Percentiles rank a stretch among this genome's conserved stretches.
Conservation (phyloP, 177 flowering plant genomes). For the Vitis hybrid region DNA sequence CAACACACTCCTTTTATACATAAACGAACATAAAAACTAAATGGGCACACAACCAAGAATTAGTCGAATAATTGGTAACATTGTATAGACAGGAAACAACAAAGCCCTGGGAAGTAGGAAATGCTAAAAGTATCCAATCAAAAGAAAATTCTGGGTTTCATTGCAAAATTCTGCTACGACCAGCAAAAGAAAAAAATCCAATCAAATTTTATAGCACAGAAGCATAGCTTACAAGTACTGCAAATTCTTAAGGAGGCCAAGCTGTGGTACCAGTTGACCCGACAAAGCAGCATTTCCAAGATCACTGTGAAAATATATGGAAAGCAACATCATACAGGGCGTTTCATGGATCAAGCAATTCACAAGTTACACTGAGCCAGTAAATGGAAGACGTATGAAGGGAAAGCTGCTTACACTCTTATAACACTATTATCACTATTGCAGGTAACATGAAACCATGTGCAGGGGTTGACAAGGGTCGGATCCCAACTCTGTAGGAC, state of each 20-base stretch:
- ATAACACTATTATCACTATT: slow-evolving; percentile 88
- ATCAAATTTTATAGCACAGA: slow-evolving; percentile 1
- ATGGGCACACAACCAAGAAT: neutral
- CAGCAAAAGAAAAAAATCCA: neutral
- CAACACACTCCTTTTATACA: neutral
- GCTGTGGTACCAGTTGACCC: slow-evolving; percentile 77
- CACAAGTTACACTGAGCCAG: neutral
- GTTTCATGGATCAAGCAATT: neutral
- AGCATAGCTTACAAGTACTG: slow-evolving; percentile 77
- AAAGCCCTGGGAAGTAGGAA: neutral
- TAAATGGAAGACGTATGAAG: neutral
- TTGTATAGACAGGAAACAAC: neutral
- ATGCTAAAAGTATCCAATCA: no score
- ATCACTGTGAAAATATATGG: slow-evolving; percentile 50
- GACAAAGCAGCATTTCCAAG: slow-evolving; percentile 91
- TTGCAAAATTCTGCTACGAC: neutral
- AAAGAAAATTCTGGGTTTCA: no score
- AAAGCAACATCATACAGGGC: slow-evolving; percentile 7
- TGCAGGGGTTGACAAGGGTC: slow-evolving; percentile 91
- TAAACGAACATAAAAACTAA: neutral
- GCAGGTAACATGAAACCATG: slow-evolving; percentile 94
- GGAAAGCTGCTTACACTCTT: slow-evolving; percentile 64
- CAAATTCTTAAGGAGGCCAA: slow-evolving; percentile 75
- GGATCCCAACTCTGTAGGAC: slow-evolving; percentile 97
- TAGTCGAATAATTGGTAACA: neutral